Conservation (phyloP, 2,329 filamentous ascomycete genomes). For the Fusarium clavum region DNA sequence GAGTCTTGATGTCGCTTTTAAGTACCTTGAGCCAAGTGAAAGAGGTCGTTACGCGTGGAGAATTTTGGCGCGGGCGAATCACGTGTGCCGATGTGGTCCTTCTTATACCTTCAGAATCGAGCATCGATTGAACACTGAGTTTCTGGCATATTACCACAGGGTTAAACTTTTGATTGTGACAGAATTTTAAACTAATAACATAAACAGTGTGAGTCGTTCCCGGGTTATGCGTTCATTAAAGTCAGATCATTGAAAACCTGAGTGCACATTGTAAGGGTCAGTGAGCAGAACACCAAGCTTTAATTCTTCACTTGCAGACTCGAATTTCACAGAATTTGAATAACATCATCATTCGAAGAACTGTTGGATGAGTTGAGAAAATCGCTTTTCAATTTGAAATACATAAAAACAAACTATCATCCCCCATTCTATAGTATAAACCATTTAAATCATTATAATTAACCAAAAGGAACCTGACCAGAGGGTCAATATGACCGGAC, state of each 20-base stretch:
- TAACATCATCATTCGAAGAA: background rate
- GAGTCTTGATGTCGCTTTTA: conserved; percentile 15
- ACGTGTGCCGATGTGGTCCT: conserved; percentile 26
- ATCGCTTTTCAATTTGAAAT: conserved; percentile 40
- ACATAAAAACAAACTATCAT: conserved; percentile 23
- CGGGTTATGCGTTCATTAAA: background rate
- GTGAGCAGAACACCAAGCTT: background rate
- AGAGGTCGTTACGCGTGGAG: conserved; percentile 26
- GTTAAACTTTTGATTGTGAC: background rate
- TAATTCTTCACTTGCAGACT: background rate
- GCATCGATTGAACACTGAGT: background rate
- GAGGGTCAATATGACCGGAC: conserved; percentile 1
- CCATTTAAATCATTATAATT: conserved; percentile 42
- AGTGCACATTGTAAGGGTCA: background rate
- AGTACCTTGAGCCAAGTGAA: background rate
- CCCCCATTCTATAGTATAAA: conserved; percentile 33
- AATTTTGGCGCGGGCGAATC: conserved; percentile 37
- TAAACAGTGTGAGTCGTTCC: rapidly evolving
- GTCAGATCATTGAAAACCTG: background rate
- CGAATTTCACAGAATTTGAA: too few relatives aligned
- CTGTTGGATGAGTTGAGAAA: conserved; percentile 5
- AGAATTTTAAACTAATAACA: background rate
- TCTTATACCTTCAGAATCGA: background rate
- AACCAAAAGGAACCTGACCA: conserved; percentile 22
- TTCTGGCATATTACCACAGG: background rate